Conservation (phyloP, 2,329 filamentous ascomycete species). For the Penicillium sp. region DNA sequence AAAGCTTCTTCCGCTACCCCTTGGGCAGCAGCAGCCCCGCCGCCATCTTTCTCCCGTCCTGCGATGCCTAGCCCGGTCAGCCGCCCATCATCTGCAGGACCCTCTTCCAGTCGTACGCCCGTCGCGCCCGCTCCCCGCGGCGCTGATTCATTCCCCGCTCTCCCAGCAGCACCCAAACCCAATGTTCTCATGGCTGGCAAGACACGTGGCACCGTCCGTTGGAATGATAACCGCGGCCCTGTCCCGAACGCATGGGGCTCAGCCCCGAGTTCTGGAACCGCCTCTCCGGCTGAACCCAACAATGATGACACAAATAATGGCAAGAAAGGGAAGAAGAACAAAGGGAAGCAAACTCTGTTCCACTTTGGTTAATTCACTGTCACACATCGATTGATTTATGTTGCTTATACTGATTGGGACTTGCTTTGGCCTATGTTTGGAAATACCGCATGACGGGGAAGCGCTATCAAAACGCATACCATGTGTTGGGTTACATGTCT, state of each 20-base stretch:
- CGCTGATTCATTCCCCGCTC: conserved; percentile 74
- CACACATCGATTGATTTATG: conserved; percentile 36
- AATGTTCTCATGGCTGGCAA: conserved; percentile 53
- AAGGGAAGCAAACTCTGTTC: conserved; percentile 42
- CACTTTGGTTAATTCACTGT: conserved; percentile 39
- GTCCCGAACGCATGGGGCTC: conserved; percentile 41
- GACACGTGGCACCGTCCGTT: conserved; percentile 47
- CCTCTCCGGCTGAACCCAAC: conserved; percentile 21
- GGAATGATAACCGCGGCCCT: conserved; percentile 40
- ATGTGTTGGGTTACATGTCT: neutral
- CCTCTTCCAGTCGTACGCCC: conserved; percentile 23
- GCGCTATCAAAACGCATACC: neutral
- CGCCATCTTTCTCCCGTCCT: conserved; percentile 22
- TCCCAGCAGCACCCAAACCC: conserved; percentile 73
- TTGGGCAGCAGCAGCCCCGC: conserved; percentile 24
- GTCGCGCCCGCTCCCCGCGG: conserved; percentile 20
- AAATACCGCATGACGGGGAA: neutral
- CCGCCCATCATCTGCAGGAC: conserved; percentile 28
- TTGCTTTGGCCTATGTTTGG: neutral
- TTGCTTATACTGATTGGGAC: neutral
- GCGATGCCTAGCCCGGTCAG: conserved; percentile 24
- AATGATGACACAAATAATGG: conserved; percentile 25
- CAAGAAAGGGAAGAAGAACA: conserved; percentile 40
- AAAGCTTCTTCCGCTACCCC: conserved; percentile 24
- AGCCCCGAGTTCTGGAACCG: conserved; percentile 22